Conservation (phyloP, 1,139 yeast genomes). For the Blastobotrys ciferrii region DNA sequence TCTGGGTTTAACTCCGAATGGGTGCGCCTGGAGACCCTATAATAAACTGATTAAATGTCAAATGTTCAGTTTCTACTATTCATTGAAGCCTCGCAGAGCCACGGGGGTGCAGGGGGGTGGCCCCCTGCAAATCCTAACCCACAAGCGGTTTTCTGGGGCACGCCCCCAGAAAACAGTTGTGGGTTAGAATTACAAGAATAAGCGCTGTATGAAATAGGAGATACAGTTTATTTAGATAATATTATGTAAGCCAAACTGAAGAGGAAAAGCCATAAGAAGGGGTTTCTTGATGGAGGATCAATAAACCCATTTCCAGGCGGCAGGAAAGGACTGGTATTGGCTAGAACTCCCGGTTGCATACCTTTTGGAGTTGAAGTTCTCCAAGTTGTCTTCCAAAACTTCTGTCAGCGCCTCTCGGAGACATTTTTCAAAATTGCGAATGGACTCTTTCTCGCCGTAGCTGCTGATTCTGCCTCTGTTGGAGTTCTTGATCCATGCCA, state of each 20-base stretch:
- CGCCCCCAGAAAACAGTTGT: too few species aligned
- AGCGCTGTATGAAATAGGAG: not conserved
- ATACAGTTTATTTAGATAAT: not conserved
- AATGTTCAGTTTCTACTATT: too few species aligned
- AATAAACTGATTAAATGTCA: too few species aligned
- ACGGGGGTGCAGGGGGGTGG: too few species aligned
- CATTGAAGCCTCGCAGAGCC: too few species aligned
- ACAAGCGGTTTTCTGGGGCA: too few species aligned
- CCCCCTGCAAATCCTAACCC: too few species aligned
- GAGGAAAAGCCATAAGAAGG: not conserved
- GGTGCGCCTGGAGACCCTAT: too few species aligned
- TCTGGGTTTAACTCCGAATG: too few species aligned
- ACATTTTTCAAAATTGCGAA: not conserved
- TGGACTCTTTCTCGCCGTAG: not conserved
- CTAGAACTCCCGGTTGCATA: not conserved
- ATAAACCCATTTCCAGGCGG: not conserved
- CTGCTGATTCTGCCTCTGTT: not conserved
- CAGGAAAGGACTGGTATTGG: not conserved
- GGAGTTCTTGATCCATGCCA: constrained; percentile 2
- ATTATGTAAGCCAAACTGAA: too few species aligned
- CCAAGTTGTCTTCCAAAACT: not conserved
- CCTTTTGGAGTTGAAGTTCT: not conserved
- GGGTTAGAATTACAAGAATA: too few species aligned
- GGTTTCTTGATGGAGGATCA: not conserved
- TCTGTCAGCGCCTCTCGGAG: not conserved